phyloP scores from a whole-genome alignment of 176 grass and related monocot species.

The Triticum monococcum region DNA sequence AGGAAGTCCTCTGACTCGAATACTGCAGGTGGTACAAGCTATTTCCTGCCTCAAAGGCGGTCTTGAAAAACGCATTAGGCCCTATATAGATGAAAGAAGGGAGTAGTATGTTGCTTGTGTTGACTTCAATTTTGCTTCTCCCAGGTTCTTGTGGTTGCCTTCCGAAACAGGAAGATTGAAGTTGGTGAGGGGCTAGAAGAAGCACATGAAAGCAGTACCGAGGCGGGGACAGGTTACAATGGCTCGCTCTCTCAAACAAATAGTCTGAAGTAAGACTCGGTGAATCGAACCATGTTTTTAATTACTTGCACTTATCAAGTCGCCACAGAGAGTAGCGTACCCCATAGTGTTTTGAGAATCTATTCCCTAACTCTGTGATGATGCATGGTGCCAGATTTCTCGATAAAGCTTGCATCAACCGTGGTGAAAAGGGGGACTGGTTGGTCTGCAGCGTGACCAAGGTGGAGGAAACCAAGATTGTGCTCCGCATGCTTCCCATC shows the following conservation, averaged over 20 bases:
- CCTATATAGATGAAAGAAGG: too few relatives aligned
- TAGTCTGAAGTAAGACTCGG: slow-evolving; percentile 1
- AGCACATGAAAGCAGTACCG: slow-evolving; percentile 17
- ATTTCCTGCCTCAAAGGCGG: too few relatives aligned
- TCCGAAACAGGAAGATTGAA: slow-evolving; percentile 52
- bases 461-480: slow-evolving; percentile 83
- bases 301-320: not conserved
- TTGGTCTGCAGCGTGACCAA: slow-evolving; percentile 52
- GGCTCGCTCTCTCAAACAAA: slow-evolving; percentile 39
- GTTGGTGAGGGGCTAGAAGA: slow-evolving; percentile 35
- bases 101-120: not conserved
- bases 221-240: not conserved
- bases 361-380: not conserved
- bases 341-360: not conserved
- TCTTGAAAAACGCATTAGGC: too few relatives aligned
- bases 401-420: slow-evolving; percentile 53
- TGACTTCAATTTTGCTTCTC: slow-evolving; percentile 4
- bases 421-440: slow-evolving; percentile 45
- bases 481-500: slow-evolving; percentile 67
- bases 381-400: slow-evolving; percentile 48
- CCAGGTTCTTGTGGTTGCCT: slow-evolving; percentile 67
- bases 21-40: slow-evolving; percentile 47
- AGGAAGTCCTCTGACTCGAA: slow-evolving; percentile 71
- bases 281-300: not conserved
- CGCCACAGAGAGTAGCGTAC: not conserved